phyloP scores from a whole-genome alignment of 2,329 filamentous ascomycete species.

The Scytalidium lignicola region DNA sequence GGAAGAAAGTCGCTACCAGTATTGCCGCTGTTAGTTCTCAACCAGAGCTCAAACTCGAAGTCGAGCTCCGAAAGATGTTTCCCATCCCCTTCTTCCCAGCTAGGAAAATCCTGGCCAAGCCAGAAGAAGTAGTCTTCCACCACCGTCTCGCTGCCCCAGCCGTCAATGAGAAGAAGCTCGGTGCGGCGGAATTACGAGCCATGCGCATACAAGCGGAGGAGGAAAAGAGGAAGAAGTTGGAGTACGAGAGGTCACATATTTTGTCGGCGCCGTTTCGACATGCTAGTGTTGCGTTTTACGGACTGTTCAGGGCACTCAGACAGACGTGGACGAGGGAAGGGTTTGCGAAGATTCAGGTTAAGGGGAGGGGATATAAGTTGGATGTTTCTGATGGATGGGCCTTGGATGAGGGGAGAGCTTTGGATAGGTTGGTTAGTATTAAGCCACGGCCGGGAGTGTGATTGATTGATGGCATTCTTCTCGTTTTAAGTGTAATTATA shows the following conservation, averaged over 20 bases:
- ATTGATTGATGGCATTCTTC: background rate
- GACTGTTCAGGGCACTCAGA: slow-evolving; percentile 40
- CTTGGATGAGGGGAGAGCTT: slow-evolving; percentile 51
- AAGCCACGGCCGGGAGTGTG: slow-evolving; percentile 11
- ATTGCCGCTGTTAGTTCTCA: background rate
- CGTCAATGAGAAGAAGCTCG: slow-evolving; percentile 7
- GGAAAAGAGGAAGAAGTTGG: slow-evolving; percentile 31
- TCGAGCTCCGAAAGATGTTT: slow-evolving; percentile 32
- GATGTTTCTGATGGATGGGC: slow-evolving; percentile 54
- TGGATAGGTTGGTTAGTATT: slow-evolving; percentile 48
- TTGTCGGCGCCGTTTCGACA: slow-evolving; percentile 55
- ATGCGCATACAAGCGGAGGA: slow-evolving; percentile 33
- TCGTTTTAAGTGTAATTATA: too few species aligned
- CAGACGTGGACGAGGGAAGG: slow-evolving; percentile 52
- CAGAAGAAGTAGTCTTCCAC: slow-evolving; percentile 15
- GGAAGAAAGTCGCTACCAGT: slow-evolving; percentile 4
- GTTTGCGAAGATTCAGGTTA: slow-evolving; percentile 45
- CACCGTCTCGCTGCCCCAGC: slow-evolving; percentile 25
- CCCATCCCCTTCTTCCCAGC: slow-evolving; percentile 25
- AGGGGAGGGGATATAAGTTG: slow-evolving; percentile 49
- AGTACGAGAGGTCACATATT: slow-evolving; percentile 50
- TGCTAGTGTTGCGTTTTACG: slow-evolving; percentile 35
- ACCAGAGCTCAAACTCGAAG: slow-evolving; percentile 42
- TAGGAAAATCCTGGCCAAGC: slow-evolving; percentile 16
- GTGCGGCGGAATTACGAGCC: slow-evolving; percentile 22